Conservation (phyloP, 257 asterid genomes). For the Linaria vulgaris region DNA sequence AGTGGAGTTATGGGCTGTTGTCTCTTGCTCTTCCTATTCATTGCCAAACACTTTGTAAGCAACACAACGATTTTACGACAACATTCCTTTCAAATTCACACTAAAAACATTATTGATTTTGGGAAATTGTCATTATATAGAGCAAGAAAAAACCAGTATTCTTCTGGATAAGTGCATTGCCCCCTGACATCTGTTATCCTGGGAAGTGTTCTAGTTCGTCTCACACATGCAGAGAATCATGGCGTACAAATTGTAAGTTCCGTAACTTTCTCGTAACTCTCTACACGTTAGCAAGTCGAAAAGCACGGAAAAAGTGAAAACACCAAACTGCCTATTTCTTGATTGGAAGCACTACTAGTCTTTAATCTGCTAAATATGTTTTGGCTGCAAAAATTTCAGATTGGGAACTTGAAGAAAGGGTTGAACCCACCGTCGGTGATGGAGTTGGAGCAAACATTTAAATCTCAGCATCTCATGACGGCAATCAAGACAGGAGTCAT, state of each 20-base stretch:
- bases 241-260: slow-evolving; percentile 82
- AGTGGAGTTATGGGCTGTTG: slow-evolving; percentile 83
- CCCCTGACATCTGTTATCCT: slow-evolving; percentile 75
- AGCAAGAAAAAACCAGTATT: slow-evolving; percentile 70
- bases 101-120: slow-evolving; percentile 9
- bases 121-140: slow-evolving; percentile 39
- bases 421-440: slow-evolving; percentile 77
- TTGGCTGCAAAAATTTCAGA: slow-evolving; percentile 40
- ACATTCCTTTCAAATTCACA: background rate
- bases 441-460: slow-evolving; percentile 29
- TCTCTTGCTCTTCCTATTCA: slow-evolving; percentile 82
- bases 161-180: slow-evolving; percentile 97
- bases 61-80: background rate
- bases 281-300: too few species aligned
- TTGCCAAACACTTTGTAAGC: slow-evolving; percentile 80
- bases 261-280: background rate
- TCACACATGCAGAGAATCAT: slow-evolving; percentile 88
- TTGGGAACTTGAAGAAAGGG: slow-evolving; percentile 90
- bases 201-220: slow-evolving; percentile 71
- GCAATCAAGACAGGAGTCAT: slow-evolving; percentile 84
- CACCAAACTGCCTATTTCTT: too few species aligned
- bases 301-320: slow-evolving; percentile 55
- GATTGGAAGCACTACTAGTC: too few species aligned
- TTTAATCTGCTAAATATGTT: too few species aligned
- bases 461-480: slow-evolving; percentile 50